Base-by-base conservation (phyloP, 768 basidiomycete species). In the Cystofilobasidium bisporidii region DNA sequence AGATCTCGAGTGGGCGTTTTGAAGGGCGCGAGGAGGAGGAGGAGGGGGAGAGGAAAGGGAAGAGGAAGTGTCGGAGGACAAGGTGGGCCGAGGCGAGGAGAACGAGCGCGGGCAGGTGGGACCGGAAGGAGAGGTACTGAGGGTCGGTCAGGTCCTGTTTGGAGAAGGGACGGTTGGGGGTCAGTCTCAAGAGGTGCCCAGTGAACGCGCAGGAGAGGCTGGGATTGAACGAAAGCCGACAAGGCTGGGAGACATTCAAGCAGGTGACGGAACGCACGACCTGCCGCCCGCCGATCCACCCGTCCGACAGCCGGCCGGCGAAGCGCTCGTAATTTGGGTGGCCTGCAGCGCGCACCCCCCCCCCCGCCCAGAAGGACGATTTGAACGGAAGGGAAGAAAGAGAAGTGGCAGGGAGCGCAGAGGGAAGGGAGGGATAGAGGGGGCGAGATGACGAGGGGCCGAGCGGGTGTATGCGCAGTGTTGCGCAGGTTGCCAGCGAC, bases 111-210 rank as follows among this genome's bases (percentile, higher is more conserved):
- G 86, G 83, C 56, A 97, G 74, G 74, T 91, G 89, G 72, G 82
- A 81, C 45, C 96, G 84, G 77, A 99, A 96, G 3, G 85, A 82
- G 30, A 87, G 87, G 75, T 92, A 97, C 79, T 98, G 96, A 0
- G 81, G 79, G 73, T 98, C 96, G 70, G 89, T 91, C 74, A 87
- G 89, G 77, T 99, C 96, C 94, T 97, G 71, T 50, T 43, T 30
- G 33, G 28, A 8, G 78, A 73, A 94, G 93, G 36, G 12, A 36
- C 6, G 36, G 36, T 36, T 5, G 36, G 36, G 36, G 12, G 36
- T 5, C 6, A 36, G 36, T 5, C 36, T 5, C 12, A 12, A 12
- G 36, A 5, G 6, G 36, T 6, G 36, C 36, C 6, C 6, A 36
- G 36, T 36, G 5, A 6, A 12, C 6, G 36, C 36, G 36, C 36